Conservation (phyloP, 2,329 filamentous ascomycete species). For the Beauveria rudraprayagi region DNA sequence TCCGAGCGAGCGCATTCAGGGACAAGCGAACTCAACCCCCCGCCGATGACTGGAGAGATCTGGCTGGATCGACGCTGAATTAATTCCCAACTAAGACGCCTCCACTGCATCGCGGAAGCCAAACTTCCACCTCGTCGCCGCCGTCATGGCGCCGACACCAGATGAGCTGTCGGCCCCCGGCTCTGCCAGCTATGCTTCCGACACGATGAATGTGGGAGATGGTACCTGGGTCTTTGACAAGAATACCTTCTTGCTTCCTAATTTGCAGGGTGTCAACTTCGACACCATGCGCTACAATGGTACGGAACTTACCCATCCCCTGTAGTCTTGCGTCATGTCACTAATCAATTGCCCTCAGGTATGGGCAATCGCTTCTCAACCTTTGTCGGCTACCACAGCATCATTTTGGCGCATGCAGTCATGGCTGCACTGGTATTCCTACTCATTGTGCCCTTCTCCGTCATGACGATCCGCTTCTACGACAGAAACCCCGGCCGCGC, state of each 20-base stretch:
- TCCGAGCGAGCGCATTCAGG: background rate
- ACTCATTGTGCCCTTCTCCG: conserved; percentile 62
- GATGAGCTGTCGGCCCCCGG: conserved; percentile 60
- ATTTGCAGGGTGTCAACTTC: conserved; percentile 67
- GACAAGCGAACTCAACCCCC: background rate
- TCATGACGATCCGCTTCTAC: conserved; percentile 67
- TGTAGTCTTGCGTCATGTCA: too few relatives aligned
- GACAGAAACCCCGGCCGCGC: conserved; percentile 52
- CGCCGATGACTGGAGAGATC: background rate
- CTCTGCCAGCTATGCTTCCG: conserved; percentile 63
- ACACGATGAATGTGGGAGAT: conserved; percentile 70
- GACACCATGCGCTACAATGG: conserved; percentile 81
- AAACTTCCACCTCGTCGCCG: conserved; percentile 26
- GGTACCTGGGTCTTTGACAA: conserved; percentile 75
- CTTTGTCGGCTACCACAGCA: conserved; percentile 58
- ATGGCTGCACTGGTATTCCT: conserved; percentile 68
- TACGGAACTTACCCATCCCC: conserved; percentile 28
- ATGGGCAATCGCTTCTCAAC: conserved; percentile 75
- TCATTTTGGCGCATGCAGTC: conserved; percentile 65
- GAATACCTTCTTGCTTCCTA: conserved; percentile 71
- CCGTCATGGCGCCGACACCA: conserved; percentile 52
- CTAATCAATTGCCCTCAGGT: conserved; percentile 38
- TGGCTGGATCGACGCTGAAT: background rate
- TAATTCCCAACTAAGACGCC: background rate
- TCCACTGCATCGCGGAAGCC: background rate